Evolutionary conservation across 768 basidiomycete species (phyloP), one percentile per base, ranked within the genome.

Genomic region (Phlebiopsis flavidoalba): DNA sequence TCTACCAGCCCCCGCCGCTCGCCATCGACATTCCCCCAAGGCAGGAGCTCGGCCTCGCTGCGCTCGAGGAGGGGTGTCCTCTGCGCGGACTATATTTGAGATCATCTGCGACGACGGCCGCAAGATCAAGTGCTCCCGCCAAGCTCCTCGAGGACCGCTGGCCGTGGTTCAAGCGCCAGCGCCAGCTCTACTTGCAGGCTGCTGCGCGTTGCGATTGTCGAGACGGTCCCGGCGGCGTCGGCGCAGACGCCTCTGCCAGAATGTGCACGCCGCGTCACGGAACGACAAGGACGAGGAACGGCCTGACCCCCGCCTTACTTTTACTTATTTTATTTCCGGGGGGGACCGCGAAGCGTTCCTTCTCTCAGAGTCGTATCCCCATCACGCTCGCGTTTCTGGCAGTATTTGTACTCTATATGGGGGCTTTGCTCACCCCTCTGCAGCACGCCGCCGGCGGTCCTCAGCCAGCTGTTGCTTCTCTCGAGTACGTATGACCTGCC

Each of bases 371-470:
- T 87, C 94, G 1, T 96, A 91, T 69, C 87, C n/a, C 94, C 0
- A 87, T 97, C 66, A 88, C 90, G 1, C 76, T 95, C 57, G 96
- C 95, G 8, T 76, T 98, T 56, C 73, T 98, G 65, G n/a, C 95
- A 99, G 73, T 99, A 98, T 75, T 85, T 99, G 63, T 98, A 98
- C 75, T 85, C 94, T 0, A 80, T 88, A n/a, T n/a, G n/a, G n/a
- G n/a, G 57, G 83, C 90, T 1, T 80, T 99, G 37, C 78, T 92
- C 58, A 98, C 96, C 0, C 91, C 93, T 6, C 79, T 97, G 47
- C 96, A 99, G 71, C 92, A 93, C 67, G 87, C 91, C n/a, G 7
- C 91, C 93, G 5, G 88, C 93, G 2, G 90, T 98, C 26, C 79
- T 98, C 50, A 89, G 90, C 67, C 91, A 93, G 64, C 79, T 99